Evolutionary conservation across 148 eudicot species (phyloP).

Genomic region (Arbutus unedo): DNA sequence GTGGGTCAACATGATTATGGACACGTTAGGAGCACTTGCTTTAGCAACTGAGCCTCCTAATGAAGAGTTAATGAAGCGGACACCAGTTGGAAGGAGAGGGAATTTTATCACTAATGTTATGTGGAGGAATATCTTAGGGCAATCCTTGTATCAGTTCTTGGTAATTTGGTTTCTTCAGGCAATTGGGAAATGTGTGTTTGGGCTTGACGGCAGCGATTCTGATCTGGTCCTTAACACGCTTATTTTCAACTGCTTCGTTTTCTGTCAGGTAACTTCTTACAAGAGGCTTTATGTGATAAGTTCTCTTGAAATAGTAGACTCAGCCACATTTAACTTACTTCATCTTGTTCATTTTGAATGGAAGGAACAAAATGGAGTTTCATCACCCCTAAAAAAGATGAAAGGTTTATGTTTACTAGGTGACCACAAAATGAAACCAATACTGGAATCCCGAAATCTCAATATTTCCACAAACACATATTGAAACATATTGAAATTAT

Average conservation of each 20-base stretch:
- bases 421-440: neutral
- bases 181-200: conserved; percentile 50
- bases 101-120: conserved; percentile 80
- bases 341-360: neutral
- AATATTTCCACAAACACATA: neutral
- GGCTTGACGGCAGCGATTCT: conserved; percentile 51
- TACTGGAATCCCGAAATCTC: neutral
- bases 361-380: neutral
- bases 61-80: conserved; percentile 75
- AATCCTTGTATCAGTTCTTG: conserved; percentile 79
- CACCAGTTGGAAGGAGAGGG: conserved; percentile 88
- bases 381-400: neutral
- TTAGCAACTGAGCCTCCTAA: conserved; percentile 97
- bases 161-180: conserved; percentile 81
- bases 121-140: conserved; percentile 98
- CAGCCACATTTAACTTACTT: neutral
- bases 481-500: neutral
- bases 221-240: conserved; percentile 73
- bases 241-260: conserved; percentile 87
- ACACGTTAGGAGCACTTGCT: conserved; percentile 95
- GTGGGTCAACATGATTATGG: conserved; percentile 99
- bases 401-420: neutral
- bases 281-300: neutral
- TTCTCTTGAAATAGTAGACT: neutral
- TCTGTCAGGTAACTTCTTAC: conserved; percentile 74